Conservation (phyloP, 169 alveolate species). For the Plasmodium relictum region DNA sequence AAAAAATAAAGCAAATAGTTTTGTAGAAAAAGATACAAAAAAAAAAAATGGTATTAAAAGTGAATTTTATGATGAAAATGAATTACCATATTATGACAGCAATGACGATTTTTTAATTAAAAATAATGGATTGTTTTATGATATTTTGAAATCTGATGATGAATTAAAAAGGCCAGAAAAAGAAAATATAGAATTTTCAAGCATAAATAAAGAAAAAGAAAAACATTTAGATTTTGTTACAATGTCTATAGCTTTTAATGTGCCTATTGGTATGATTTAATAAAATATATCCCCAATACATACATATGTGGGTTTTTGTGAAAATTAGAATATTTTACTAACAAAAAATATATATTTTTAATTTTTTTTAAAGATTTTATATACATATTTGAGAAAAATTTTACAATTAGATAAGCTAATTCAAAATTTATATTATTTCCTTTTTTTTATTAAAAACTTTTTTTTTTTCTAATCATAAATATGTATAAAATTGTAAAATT, state of each 20-base stretch:
- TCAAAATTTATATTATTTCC: too few relatives aligned
- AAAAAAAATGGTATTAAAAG: slow-evolving; percentile 2
- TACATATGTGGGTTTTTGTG: not conserved
- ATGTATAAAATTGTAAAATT: too few relatives aligned
- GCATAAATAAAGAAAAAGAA: slow-evolving; percentile 11
- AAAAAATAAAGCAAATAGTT: slow-evolving; percentile 17
- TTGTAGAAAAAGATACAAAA: slow-evolving; percentile 21
- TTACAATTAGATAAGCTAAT: too few relatives aligned
- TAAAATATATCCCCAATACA: not conserved
- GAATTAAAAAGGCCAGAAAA: slow-evolving; percentile 3
- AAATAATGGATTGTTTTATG: slow-evolving; percentile 17
- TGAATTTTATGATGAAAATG: slow-evolving; percentile 32
- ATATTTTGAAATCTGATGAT: slow-evolving; percentile 29
- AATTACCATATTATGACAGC: slow-evolving; percentile 42
- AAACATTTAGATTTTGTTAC: slow-evolving; percentile 21
- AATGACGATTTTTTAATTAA: slow-evolving; percentile 44
- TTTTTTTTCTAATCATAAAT: too few relatives aligned
- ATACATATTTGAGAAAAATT: too few relatives aligned
- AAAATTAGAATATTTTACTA: too few relatives aligned
- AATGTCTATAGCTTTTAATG: slow-evolving; percentile 54
- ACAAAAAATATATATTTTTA: too few relatives aligned
- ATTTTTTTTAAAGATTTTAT: too few relatives aligned
- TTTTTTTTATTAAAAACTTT: too few relatives aligned
- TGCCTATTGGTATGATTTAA: slow-evolving; percentile 54
- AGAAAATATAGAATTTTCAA: slow-evolving; percentile 1